These are phyloP conservation scores for Hsuehochloa calcarea DNA, from an alignment of 176 grass and related monocot species.

Conservation along the genomic window DNA sequence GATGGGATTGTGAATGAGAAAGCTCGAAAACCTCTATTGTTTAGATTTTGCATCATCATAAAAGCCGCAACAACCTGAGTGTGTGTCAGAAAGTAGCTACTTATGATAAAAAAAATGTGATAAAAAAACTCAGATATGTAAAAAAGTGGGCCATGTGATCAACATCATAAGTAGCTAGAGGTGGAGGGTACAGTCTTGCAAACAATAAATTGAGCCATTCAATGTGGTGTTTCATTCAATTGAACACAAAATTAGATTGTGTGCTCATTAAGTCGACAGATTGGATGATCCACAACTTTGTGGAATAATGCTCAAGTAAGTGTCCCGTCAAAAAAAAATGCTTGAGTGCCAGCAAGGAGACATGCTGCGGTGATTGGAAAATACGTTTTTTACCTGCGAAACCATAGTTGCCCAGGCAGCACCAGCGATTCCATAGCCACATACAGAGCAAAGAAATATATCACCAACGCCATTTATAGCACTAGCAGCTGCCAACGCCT, in stretches of 20 bases:
- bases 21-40: conserved; percentile 61
- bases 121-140: conserved; percentile 7
- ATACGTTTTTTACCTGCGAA: conserved; percentile 63
- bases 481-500: conserved; percentile 79
- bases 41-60: conserved; percentile 91
- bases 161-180: conserved; percentile 25
- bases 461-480: conserved; percentile 76
- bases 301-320: background rate
- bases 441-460: conserved; percentile 82
- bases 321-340: no score
- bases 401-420: conserved; percentile 99
- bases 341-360: background rate
- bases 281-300: background rate
- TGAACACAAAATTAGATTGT: background rate
- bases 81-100: conserved; percentile 23
- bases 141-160: background rate
- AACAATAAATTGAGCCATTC: background rate
- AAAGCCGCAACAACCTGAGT: conserved; percentile 84
- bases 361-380: background rate
- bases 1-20: conserved; percentile 78
- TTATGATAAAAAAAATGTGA: background rate
- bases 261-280: background rate
- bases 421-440: conserved; percentile 87
- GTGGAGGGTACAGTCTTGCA: background rate
- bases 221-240: background rate